phyloP scores from a whole-genome alignment of 176 grass and related monocot species.

The Avena sativa region DNA sequence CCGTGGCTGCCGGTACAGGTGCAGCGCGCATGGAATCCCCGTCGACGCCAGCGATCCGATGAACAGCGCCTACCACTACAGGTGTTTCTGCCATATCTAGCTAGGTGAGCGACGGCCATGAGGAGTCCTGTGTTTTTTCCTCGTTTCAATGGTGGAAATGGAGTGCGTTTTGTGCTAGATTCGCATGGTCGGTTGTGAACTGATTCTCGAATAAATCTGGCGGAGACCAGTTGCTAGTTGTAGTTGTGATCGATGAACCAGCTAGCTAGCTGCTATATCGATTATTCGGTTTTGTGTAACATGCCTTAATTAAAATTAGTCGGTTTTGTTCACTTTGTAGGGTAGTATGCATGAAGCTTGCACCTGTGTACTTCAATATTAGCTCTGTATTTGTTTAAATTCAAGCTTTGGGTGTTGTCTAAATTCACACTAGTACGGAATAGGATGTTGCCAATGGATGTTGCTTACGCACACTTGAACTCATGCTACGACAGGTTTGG shows the following conservation, averaged over 20 bases:
- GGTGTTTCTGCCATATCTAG: slow-evolving; percentile 71
- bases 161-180: neutral
- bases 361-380: neutral
- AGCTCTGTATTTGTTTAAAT: neutral
- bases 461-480: too few species aligned
- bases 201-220: slow-evolving; percentile 11
- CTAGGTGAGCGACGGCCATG: slow-evolving; percentile 12
- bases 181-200: neutral
- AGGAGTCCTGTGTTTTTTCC: neutral
- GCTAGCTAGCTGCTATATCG: neutral
- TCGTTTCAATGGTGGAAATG: neutral
- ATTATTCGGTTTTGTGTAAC: neutral
- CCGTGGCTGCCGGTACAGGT: slow-evolving; percentile 68
- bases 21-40: slow-evolving; percentile 67
- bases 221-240: neutral
- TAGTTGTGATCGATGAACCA: neutral
- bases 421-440: neutral
- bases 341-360: neutral
- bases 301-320: neutral
- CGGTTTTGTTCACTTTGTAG: neutral
- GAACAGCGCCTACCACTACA: slow-evolving; percentile 95
- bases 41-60: slow-evolving; percentile 75
- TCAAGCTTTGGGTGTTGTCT: neutral
- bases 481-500: too few species aligned
- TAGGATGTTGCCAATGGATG: too few species aligned